phyloP scores from a whole-genome alignment of 805 yeast genomes.

The Candida dajiaensis region DNA sequence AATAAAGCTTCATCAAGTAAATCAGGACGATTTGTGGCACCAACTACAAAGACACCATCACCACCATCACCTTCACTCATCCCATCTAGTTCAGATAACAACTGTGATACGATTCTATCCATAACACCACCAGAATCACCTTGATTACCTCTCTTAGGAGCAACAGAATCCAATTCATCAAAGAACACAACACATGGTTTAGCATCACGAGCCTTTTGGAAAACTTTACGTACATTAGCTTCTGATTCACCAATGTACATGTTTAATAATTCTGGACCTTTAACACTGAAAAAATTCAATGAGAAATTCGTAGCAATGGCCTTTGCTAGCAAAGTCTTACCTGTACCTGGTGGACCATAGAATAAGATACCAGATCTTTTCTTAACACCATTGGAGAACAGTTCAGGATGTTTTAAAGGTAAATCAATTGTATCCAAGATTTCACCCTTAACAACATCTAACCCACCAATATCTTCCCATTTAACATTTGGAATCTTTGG shows the following conservation, averaged over 20 bases:
- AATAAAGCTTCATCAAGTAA: constrained; percentile 87
- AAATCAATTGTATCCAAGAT: constrained; percentile 92
- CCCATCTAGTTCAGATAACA: constrained; percentile 92
- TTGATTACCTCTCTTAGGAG: constrained; percentile 97
- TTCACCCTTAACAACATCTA: constrained; percentile 85
- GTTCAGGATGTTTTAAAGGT: constrained; percentile 90
- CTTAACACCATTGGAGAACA: constrained; percentile 83
- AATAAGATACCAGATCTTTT: constrained; percentile 91
- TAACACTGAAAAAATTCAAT: constrained; percentile 89
- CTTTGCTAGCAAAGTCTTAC: constrained; percentile 91
- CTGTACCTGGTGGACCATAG: constrained; percentile 99
- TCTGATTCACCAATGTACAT: constrained; percentile 99
- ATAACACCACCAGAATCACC: constrained; percentile 99
- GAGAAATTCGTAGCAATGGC: constrained; percentile 97
- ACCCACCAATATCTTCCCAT: constrained; percentile 98
- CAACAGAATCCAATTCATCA: constrained; percentile 96
- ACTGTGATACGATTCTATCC: constrained; percentile 96
- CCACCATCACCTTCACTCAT: constrained; percentile 76
- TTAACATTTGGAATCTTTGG: constrained; percentile 91
- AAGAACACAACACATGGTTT: constrained; percentile 96
- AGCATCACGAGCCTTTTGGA: constrained; percentile 93
- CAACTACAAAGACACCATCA: constrained; percentile 94
- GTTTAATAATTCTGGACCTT: constrained; percentile 93
- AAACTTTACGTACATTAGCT: constrained; percentile 91
- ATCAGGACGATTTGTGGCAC: constrained; percentile 98